Percentiles rank a stretch among this genome's conserved stretches.
phyloP scores from a whole-genome alignment of 2,329 filamentous ascomycete genomes.

The Arachnopeziza araneosa region DNA sequence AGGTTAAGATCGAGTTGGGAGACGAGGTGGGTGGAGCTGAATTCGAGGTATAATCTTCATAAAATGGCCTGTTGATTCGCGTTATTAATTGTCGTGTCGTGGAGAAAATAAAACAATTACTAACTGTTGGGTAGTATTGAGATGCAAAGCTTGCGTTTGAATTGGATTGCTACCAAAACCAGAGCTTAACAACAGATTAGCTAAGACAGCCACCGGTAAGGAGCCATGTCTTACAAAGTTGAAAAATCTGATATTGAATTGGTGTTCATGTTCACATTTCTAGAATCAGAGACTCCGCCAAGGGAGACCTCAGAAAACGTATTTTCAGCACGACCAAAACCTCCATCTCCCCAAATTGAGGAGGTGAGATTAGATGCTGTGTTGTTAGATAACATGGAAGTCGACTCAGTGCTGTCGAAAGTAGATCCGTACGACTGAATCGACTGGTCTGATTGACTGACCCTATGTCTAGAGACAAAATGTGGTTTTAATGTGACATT shows the following conservation, averaged over 20 bases:
- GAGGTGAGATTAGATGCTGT: neutral
- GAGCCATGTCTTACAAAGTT: neutral
- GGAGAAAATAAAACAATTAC: neutral
- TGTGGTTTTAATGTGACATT: neutral
- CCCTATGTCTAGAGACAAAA: neutral
- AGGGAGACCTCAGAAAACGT: neutral
- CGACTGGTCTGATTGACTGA: neutral
- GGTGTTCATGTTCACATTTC: neutral
- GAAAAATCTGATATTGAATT: neutral
- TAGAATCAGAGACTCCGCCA: neutral
- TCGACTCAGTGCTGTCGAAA: neutral
- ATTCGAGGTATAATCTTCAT: neutral
- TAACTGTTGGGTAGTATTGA: neutral
- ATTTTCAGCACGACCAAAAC: neutral
- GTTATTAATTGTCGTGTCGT: neutral
- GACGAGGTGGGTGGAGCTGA: neutral
- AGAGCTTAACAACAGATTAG: neutral
- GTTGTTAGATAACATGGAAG: neutral
- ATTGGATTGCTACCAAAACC: too few species aligned
- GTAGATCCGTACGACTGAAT: neutral
- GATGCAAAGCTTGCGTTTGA: neutral
- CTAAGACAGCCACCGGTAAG: neutral
- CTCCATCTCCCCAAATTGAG: neutral
- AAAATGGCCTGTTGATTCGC: neutral
- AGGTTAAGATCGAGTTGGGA: neutral